Base-by-base conservation (phyloP, 2,329 filamentous ascomycete species). In the Penicillium sp. region DNA sequence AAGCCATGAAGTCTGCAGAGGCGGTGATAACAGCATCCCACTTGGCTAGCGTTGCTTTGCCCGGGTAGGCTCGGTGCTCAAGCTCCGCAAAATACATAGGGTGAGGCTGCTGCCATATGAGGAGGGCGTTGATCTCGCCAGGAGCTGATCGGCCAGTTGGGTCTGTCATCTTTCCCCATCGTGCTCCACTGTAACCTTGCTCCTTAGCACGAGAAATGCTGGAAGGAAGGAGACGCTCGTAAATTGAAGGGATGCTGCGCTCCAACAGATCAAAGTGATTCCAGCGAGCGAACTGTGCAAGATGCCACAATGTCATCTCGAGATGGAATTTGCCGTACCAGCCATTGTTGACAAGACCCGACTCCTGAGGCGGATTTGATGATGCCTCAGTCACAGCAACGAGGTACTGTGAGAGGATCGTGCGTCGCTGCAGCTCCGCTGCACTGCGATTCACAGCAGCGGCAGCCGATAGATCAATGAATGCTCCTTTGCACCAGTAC, bases 271-370 rank as follows among this genome's bases (percentile, higher is more conserved):
- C 59, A 16, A 54, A 57, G 43, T 61, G 59, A 22, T 56, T 56
- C 59, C 59, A 61, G 37, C 59, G 51, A 10, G 59, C 55, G 28
- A 61, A 61, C 5, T 61, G 59, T n/a, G 58, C 25, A n/a, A 28
- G 42, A 35, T 61, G 59, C 59, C 59, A 61, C 25, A 58, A 26
- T 13, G 43, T 54, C 59, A 61, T 61, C 22, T 61, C 59, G 38
- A 61, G 59, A 55, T 61, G 59, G 25, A 61, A 61, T 19, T 61
- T 61, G 6, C 59, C 59, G 19, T 61, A 61, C 59, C 59, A 61
- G 33, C 59, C 59, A 35, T 61, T 61, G 16, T 61, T 61, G 13
- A 61, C 59, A 3, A 61, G 42, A 14, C 59, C 59, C 1, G 19
- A 56, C 52, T 28, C 59, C 25, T 61, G 59, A 1, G 59, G 59